These are phyloP conservation scores for Nakazawaea populi DNA, from an alignment of 805 yeast species.

Conservation along the genomic window DNA sequence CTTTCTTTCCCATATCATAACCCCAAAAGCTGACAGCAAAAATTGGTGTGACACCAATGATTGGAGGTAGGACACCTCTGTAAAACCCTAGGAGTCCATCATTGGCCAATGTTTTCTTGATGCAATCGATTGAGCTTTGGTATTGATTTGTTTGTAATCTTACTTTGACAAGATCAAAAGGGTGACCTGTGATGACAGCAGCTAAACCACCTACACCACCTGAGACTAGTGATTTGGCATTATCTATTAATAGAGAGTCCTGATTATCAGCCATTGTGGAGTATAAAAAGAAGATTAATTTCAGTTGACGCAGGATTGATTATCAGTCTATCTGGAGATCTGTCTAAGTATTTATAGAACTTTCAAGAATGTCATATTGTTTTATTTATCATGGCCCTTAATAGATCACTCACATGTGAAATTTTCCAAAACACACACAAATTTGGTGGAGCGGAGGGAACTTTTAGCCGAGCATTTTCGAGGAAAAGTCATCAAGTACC, in stretches of 20 bases:
- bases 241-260: conserved; percentile 55
- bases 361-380: background rate
- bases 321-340: background rate
- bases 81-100: conserved; percentile 81
- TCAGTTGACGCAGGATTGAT: no score
- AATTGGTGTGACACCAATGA: conserved; percentile 97
- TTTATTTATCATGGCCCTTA: no score
- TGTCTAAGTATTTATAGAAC: background rate
- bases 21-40: conserved; percentile 99
- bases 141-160: conserved; percentile 80
- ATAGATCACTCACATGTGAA: background rate
- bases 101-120: conserved; percentile 58
- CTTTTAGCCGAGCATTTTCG: background rate
- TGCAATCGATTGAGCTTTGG: conserved; percentile 58
- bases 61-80: conserved; percentile 91
- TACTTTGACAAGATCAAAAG: conserved; percentile 90
- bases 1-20: conserved; percentile 82
- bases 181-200: conserved; percentile 94
- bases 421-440: background rate
- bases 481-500: background rate
- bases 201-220: conserved; percentile 98
- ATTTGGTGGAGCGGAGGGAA: background rate
- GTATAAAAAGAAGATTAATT: no score
- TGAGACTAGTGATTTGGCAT: conserved; percentile 79
- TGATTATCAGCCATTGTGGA: conserved; percentile 32